Evolutionary conservation across 345 rosid species (phyloP).

Genomic region (Eucalyptus tenuipes): DNA sequence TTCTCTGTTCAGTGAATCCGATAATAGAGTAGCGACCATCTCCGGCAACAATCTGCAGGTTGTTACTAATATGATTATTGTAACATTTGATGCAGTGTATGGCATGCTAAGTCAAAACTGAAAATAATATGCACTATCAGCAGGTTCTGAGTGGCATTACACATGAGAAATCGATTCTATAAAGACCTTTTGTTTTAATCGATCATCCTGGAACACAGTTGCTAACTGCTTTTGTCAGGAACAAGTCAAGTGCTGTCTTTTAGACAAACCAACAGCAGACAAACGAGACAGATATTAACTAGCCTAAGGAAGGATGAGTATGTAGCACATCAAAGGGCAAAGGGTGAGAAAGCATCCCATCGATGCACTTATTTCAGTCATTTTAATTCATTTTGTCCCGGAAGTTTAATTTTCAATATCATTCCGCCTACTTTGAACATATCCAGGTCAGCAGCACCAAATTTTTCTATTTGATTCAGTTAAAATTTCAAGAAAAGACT

Average conservation of each 20-base stretch:
- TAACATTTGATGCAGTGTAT: not conserved
- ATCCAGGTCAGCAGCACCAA: not conserved
- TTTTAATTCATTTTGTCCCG: not conserved
- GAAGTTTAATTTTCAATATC: not conserved
- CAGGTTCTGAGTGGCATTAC: not conserved
- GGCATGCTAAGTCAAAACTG: not conserved
- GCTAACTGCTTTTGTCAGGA: not conserved
- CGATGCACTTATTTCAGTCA: not conserved
- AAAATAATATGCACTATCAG: not conserved
- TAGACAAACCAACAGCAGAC: not conserved
- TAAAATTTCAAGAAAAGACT: not conserved
- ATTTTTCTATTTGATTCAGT: not conserved
- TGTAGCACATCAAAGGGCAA: not conserved
- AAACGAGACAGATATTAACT: not conserved
- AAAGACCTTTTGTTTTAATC: not conserved
- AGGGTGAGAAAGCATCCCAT: not conserved
- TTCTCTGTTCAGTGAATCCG: conserved; percentile 56
- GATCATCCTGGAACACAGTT: not conserved
- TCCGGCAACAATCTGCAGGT: conserved; percentile 65
- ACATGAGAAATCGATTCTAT: not conserved
- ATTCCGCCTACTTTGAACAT: not conserved
- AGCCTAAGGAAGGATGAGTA: not conserved
- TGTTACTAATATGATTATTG: not conserved
- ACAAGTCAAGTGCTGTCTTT: not conserved
- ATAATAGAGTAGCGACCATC: conserved; percentile 57